Base-by-base conservation (phyloP, 192 early-diverging fungal species). In the Paraglomus brasilianum region DNA sequence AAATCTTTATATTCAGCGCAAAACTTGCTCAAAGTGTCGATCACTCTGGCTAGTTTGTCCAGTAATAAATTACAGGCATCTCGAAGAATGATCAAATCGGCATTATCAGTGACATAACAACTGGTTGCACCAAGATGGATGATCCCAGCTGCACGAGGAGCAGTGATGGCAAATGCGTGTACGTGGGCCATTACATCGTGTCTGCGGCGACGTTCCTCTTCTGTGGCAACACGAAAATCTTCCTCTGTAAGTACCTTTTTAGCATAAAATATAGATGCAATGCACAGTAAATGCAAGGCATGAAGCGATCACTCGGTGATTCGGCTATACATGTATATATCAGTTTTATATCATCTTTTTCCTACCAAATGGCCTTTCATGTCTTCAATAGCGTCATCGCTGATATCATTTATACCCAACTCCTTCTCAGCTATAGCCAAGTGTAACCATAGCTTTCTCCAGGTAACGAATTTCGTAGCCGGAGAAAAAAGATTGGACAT, bases 171-270 rank as follows among this genome's bases (percentile, higher is more conserved):
- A 80, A 94, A 94, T 15, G 95, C 91, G 79, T 98, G 95, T 38
- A 98, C 97, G 74, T 98, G 97, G n/a, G 97, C 95, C 95, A 98
- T 98, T 51, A 98, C 97, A 80, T 98, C 97, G 80, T 98, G 97
- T 14, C 97, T 84, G 14, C 95, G 85, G 59, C 87, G 85, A 85
- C 93, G 92, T 73, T 98, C 97, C 78, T 98, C 97, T 38, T 77
- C 87, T 41, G 88, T 89, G 42, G 95, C 97, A 44, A 95, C 71
- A 41, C 74, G 81, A 77, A 93, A 98, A 80, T 98, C 97, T 74
- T 96, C 96, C 72, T 92, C 87, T 71, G 41, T 66, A 22, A 47
- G 36, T 15, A 36, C 13, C 66, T 57, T 30, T 15, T 19, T 43
- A 24, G n/a, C 8, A 50, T 39, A 46, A 57, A 56, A 39, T 0